A percentile compares a stretch with the other conserved stretches of the same genome.
These are phyloP conservation scores for Cryphonectria carpinicola DNA, from an alignment of 2,329 filamentous ascomycete species.

Conservation along the genomic window DNA sequence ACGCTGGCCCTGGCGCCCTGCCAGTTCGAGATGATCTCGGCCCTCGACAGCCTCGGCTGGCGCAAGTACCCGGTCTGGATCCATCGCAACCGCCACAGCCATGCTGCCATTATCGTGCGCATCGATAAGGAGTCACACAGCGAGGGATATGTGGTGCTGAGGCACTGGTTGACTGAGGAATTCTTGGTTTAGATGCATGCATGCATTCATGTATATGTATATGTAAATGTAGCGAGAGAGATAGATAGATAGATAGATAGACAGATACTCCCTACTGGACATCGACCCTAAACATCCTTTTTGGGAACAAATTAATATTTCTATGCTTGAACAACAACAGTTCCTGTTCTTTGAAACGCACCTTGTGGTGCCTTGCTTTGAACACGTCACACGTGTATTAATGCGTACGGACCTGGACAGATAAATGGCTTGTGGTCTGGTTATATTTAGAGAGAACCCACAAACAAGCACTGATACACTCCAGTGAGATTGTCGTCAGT, in stretches of 20 bases:
- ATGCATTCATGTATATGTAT: not conserved
- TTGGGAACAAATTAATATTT: not conserved
- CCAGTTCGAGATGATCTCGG: constrained; percentile 85
- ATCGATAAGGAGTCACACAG: constrained; percentile 67
- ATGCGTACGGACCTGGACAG: not conserved
- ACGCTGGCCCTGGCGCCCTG: constrained; percentile 77
- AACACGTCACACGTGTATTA: not conserved
- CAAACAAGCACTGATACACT: not conserved
- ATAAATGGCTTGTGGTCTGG: not conserved
- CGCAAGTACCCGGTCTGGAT: constrained; percentile 74
- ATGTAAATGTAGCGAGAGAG: not conserved
- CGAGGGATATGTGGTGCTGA: constrained; percentile 78
- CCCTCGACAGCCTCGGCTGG: constrained; percentile 69
- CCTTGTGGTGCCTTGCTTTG: not conserved
- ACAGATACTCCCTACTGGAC: not conserved
- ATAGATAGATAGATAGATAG: not conserved
- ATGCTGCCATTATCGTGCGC: constrained; percentile 88
- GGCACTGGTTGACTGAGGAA: constrained; percentile 78
- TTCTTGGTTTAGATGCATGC: constrained; percentile 62
- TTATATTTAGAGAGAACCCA: not conserved
- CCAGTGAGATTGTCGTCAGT: not conserved
- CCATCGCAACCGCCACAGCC: constrained; percentile 76
- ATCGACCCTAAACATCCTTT: not conserved
- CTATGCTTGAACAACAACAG: not conserved
- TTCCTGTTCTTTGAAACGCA: not conserved